These are phyloP conservation scores for Melastoma malabathricum DNA, from an alignment of 345 rosid genomes.

Conservation along the genomic window DNA sequence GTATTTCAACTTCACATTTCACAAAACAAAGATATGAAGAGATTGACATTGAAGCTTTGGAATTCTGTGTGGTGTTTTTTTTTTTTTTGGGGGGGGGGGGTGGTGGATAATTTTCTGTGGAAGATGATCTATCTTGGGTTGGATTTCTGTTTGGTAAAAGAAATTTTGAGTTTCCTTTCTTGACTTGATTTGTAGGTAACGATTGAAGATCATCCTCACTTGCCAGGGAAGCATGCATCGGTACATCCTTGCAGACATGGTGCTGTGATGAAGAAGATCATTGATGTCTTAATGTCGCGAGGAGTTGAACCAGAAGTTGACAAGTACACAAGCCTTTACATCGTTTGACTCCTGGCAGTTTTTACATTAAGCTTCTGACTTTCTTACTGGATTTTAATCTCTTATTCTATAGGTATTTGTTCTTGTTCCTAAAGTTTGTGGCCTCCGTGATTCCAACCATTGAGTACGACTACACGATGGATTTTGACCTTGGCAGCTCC, in stretches of 20 bases:
- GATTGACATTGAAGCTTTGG: too few species aligned
- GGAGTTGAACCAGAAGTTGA: constrained; percentile 99
- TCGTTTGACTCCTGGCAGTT: neutral
- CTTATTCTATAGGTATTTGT: constrained; percentile 51
- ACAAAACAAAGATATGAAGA: too few species aligned
- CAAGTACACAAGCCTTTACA: constrained; percentile 33
- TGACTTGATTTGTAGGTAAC: constrained; percentile 42
- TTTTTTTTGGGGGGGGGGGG: too few species aligned
- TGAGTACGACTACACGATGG: constrained; percentile 91
- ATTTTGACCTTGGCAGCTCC: constrained; percentile 89
- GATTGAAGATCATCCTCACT: constrained; percentile 95
- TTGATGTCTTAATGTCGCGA: constrained; percentile 85
- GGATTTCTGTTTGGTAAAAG: too few species aligned
- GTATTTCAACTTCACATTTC: too few species aligned
- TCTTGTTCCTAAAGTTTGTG: constrained; percentile 82
- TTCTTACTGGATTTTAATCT: neutral
- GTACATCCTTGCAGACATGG: constrained; percentile 98
- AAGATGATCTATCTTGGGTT: too few species aligned
- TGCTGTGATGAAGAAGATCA: constrained; percentile 98
- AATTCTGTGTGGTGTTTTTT: too few species aligned
- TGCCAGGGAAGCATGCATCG: constrained; percentile 98
- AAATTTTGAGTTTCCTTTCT: neutral
- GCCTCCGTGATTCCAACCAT: constrained; percentile 94
- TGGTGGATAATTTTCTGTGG: too few species aligned
- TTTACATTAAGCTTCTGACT: neutral